Evolutionary conservation across 1,284 basidiomycete genomes (phyloP), one percentile per base, ranked within the genome.

Genomic region (Cryptococcus maquisensis): DNA sequence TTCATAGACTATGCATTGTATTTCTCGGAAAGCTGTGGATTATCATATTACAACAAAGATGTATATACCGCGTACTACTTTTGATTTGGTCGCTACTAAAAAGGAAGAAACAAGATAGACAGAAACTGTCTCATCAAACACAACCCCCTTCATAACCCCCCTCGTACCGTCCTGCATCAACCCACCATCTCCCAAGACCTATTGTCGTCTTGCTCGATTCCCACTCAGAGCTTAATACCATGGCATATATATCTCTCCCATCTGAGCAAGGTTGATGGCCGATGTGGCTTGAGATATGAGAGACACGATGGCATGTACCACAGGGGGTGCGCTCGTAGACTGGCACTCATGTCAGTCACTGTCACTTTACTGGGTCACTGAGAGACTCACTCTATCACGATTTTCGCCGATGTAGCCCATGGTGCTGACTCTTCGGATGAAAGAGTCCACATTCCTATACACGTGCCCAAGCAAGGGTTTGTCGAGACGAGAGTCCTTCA

Each of bases 191-290:
- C 28, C 6, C 28, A 32, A 32, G 10, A 10, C 28, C 10, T 32
- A 6, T 8, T 32, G 3, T 6, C 10, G 28, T 10, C 28, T 32
- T 10, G 4, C 28, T 32, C 28, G 10, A 8, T 32, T 32, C n/a
- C n/a, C 28, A 32, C 6, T 32, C 28, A 1, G 28, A 23, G 44
- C 13, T 24, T 78, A 93, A 77, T 88, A 91, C 88, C 88, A 93
- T 21, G 90, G 86, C 65, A 86, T 81, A 69, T 86, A 92, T 52
- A 82, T 81, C 75, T 90, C 90, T 40, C 84, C 82, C 86, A 91
- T 76, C 41, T 76, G 65, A 12, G 80, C 78, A 15, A 83, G 69
- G 50, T 79, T 78, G 38, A 74, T 71, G 5, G 79, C 78, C 49
- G 79, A 79, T 28, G 79, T 81, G 20, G 82, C 81, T 54, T 79